A percentile compares a stretch with the other conserved stretches of the same genome.
Conservation (phyloP, 495 filamentous ascomycete species). For the Aspergillus steynii region DNA sequence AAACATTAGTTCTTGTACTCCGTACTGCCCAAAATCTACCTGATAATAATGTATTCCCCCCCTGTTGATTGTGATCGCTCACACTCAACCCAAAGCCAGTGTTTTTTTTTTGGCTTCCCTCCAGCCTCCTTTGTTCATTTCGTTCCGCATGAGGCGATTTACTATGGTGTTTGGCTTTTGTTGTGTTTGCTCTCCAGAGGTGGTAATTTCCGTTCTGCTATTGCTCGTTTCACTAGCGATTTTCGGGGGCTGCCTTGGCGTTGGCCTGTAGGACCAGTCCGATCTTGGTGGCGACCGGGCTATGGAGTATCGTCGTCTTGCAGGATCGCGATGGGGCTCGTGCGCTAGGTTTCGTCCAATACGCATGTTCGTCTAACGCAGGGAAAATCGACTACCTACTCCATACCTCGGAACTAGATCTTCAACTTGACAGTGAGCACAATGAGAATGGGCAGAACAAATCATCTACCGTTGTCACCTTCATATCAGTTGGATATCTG, state of each 20-base stretch:
- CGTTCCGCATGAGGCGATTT: background rate
- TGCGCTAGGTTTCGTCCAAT: background rate
- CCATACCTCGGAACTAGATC: background rate
- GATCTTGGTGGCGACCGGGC: background rate
- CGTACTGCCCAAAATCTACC: no score
- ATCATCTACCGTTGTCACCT: background rate
- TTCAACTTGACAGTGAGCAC: background rate
- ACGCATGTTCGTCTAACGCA: background rate
- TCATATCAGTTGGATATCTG: background rate
- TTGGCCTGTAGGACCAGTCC: no score
- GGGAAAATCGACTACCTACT: no score
- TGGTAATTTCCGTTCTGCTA: background rate
- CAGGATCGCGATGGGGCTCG: background rate
- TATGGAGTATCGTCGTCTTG: background rate
- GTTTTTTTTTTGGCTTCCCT: background rate
- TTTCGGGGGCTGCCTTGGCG: no score
- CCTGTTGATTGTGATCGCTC: background rate
- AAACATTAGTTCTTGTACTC: background rate
- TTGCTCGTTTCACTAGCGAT: no score
- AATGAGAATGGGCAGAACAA: background rate
- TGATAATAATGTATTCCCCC: background rate
- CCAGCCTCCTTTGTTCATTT: background rate
- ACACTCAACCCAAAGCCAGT: background rate
- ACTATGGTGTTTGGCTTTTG: background rate
- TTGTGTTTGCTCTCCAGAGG: background rate